Conservation (phyloP, 371 early-diverging fungal species). For the Syncephalastrum sp. region DNA sequence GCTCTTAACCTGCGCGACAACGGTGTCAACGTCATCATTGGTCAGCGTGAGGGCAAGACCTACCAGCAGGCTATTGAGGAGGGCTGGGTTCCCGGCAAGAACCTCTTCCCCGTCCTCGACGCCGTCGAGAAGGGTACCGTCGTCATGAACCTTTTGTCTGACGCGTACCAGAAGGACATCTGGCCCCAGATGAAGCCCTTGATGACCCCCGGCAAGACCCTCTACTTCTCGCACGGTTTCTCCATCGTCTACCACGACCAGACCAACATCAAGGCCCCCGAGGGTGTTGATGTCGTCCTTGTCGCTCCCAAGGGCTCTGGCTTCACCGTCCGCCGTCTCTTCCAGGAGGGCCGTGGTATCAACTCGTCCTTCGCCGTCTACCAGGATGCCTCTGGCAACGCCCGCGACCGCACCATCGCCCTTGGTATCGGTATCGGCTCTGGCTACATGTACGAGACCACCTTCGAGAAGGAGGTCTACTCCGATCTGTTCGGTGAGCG, state of each 20-base stretch:
- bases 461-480: conserved; percentile 95
- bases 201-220: conserved; percentile 95
- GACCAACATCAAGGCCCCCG: conserved; percentile 89
- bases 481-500: conserved; percentile 97
- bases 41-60: conserved; percentile 90
- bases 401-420: conserved; percentile 89
- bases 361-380: conserved; percentile 96
- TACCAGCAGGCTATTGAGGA: conserved; percentile 93
- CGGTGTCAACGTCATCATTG: conserved; percentile 94
- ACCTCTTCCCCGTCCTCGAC: conserved; percentile 91
- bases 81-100: conserved; percentile 97
- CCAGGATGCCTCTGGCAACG: conserved; percentile 92
- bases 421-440: conserved; percentile 95
- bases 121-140: conserved; percentile 89
- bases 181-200: conserved; percentile 90
- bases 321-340: conserved; percentile 93
- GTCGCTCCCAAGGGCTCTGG: conserved; percentile 97
- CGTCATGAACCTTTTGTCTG: conserved; percentile 95
- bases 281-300: conserved; percentile 89
- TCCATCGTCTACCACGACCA: conserved; percentile 92
- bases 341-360: conserved; percentile 96
- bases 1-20: conserved; percentile 96
- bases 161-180: conserved; percentile 92
- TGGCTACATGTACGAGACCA: conserved; percentile 97
- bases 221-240: conserved; percentile 98